Evolutionary conservation across 2,329 filamentous ascomycete genomes (phyloP).

Genomic region (Aulographum hederae): DNA sequence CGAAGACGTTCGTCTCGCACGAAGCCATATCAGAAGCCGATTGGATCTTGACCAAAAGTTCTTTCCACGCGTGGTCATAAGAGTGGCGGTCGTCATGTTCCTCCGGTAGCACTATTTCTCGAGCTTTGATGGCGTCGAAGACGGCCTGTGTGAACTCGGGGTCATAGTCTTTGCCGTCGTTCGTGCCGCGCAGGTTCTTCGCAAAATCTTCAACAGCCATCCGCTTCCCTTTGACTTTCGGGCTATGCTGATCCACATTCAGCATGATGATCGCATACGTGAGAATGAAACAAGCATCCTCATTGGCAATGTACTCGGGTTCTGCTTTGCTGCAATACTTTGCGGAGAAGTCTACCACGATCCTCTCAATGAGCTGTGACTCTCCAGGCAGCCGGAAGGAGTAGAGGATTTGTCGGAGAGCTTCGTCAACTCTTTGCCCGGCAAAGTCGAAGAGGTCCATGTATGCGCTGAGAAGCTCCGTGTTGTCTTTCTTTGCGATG

Average conservation of each 20-base stretch:
- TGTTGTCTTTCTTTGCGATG: conserved; percentile 78
- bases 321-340: conserved; percentile 58
- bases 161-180: conserved; percentile 68
- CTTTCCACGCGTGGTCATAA: conserved; percentile 96
- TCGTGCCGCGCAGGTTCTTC: conserved; percentile 78
- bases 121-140: conserved; percentile 75
- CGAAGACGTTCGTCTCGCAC: conserved; percentile 85
- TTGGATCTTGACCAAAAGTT: conserved; percentile 71
- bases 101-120: conserved; percentile 92
- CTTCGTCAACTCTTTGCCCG: conserved; percentile 77
- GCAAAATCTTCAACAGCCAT: conserved; percentile 77
- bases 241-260: conserved; percentile 93
- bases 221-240: conserved; percentile 60
- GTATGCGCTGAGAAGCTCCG: conserved; percentile 67
- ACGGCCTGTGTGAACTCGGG: conserved; percentile 70
- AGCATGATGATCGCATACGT: conserved; percentile 96
- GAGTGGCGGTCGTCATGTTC: conserved; percentile 94
- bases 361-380: conserved; percentile 79
- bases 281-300: conserved; percentile 76
- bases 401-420: conserved; percentile 69
- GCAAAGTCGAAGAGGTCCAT: conserved; percentile 76
- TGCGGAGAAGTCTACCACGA: conserved; percentile 72
- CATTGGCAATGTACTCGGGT: conserved; percentile 60
- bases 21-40: conserved; percentile 54
- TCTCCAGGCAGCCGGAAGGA: conserved; percentile 90